phyloP scores from a whole-genome alignment of 371 early-diverging fungal species.

The Saksenaea vasiformis region DNA sequence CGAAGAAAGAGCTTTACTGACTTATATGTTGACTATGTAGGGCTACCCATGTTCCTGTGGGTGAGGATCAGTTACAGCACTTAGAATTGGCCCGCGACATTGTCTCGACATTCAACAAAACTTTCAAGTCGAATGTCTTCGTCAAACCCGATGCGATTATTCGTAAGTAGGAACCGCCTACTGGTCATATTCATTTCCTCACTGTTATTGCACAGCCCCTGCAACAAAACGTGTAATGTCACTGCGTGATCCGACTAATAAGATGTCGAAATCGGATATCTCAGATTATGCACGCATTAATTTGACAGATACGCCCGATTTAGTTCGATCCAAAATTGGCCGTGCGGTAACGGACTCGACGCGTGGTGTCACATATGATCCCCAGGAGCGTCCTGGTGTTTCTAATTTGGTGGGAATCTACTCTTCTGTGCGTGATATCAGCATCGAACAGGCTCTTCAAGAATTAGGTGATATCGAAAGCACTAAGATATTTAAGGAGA shows the following conservation, averaged over 20 bases:
- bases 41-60: slow-evolving; percentile 91
- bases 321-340: slow-evolving; percentile 71
- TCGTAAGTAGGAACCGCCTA: slow-evolving; percentile 44
- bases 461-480: slow-evolving; percentile 48
- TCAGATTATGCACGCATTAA: slow-evolving; percentile 74
- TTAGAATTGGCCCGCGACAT: slow-evolving; percentile 84
- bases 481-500: slow-evolving; percentile 71
- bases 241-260: slow-evolving; percentile 70
- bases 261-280: slow-evolving; percentile 94
- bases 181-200: neutral
- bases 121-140: slow-evolving; percentile 59
- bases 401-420: slow-evolving; percentile 81
- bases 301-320: slow-evolving; percentile 70
- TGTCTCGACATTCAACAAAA: slow-evolving; percentile 75
- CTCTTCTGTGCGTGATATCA: slow-evolving; percentile 53
- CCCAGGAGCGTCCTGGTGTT: slow-evolving; percentile 77
- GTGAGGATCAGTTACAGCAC: slow-evolving; percentile 94
- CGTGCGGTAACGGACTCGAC: slow-evolving; percentile 77
- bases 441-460: slow-evolving; percentile 45
- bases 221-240: slow-evolving; percentile 85
- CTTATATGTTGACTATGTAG: slow-evolving; percentile 27
- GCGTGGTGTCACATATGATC: slow-evolving; percentile 74
- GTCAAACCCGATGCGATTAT: slow-evolving; percentile 69
- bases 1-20: neutral
- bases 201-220: slow-evolving; percentile 23